Evolutionary conservation across 805 yeast species (phyloP), one percentile per base, ranked within the genome.

Genomic region (Ogataea polymorpha): DNA sequence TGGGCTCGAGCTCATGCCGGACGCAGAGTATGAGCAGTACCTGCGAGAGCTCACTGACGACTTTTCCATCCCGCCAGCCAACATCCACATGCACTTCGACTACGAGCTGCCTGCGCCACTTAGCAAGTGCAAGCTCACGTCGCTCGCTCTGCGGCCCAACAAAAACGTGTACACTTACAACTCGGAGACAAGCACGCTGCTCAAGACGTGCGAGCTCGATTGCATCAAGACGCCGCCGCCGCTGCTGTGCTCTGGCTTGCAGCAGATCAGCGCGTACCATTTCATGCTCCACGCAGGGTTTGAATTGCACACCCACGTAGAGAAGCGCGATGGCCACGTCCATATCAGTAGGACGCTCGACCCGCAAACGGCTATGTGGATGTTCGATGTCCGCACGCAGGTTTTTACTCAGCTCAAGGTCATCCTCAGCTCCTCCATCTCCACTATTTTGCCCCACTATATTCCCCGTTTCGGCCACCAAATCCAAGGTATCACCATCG

Each of bases 221-320:
- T 25, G 27, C 8, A 10, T 28, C 23, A 17, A 35, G 12, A 37
- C 23, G 8, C 88, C 89, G 0, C 73, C 75, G 3, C 72, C 80
- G 3, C 52, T 82, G 14, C 54, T 75, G 32, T 71, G 77, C 40
- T 63, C 78, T 56, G 53, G 69, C 5, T 69, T 75, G 13, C 66
- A 77, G 7, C 67, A 62, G 40, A 62, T 84, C 4, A 74, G 85
- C 4, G 66, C 70, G n/a, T 61, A 77, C 26, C 80, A 80, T 51
- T 68, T 79, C 12, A 70, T 82, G 48, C 71, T 74, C 44, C 82
- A 76, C 54, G 95, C 91, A n/a, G 95, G 93, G 0, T 75, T 82
- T 55, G 75, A 74, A 52, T 53, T 69, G 5, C 46, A 54, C 5
- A 68, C 70, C 14, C 57, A 60, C 6, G 62, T 65, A 13, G 56